A percentile compares a stretch with the other conserved stretches of the same genome.
Evolutionary conservation across 139 green algal species (phyloP).

Genomic region (Choricystis sp.): DNA sequence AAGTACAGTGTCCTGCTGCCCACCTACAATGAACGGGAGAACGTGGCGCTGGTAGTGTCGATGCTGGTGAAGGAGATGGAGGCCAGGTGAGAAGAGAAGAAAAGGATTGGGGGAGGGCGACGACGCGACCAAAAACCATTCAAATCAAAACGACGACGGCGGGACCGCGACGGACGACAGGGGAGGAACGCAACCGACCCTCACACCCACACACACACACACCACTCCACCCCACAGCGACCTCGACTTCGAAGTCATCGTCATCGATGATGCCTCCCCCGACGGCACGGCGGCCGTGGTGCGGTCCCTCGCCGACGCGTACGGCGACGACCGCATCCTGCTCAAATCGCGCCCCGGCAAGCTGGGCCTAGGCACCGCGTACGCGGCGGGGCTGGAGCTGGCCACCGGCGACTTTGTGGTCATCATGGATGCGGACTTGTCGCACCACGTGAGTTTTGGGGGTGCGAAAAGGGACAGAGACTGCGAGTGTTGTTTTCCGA

Average conservation of each 20-base stretch:
- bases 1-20: conserved; percentile 81
- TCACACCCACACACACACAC: not conserved
- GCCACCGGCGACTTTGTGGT: conserved; percentile 64
- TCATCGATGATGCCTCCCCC: conserved; percentile 88
- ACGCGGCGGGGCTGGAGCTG: conserved; percentile 48
- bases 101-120: not conserved
- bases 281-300: conserved; percentile 78
- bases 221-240: conserved; percentile 13
- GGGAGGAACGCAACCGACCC: not conserved
- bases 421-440: conserved; percentile 95
- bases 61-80: conserved; percentile 66
- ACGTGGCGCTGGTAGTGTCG: conserved; percentile 66
- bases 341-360: conserved; percentile 49
- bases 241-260: conserved; percentile 66
- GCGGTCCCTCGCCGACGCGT: conserved; percentile 33
- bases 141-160: no score
- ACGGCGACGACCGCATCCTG: conserved; percentile 40
- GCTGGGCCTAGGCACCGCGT: conserved; percentile 65
- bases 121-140: no score
- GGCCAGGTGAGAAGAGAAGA: conserved; percentile 9
- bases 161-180: not conserved
- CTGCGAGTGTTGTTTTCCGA: no score
- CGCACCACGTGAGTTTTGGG: conserved; percentile 61
- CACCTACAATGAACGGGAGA: conserved; percentile 92
- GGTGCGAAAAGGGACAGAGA: no score